Evolutionary conservation across 306 rosid species (phyloP).

Genomic region (Glycine latifolia): DNA sequence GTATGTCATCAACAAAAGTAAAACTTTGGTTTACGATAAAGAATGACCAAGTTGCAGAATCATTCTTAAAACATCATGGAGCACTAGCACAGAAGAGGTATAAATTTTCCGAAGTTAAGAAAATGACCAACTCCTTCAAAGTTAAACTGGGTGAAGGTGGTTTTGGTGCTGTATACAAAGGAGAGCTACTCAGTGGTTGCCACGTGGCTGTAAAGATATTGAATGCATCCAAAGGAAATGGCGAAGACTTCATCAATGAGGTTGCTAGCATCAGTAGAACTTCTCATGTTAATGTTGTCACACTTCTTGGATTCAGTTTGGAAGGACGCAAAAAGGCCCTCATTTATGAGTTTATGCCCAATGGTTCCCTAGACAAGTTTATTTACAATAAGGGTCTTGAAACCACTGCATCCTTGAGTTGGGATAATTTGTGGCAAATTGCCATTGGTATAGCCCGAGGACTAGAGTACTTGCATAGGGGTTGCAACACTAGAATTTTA

Average conservation of each 20-base stretch:
- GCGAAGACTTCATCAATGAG: conserved; percentile 53
- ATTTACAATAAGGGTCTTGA: conserved; percentile 7
- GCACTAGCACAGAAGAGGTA: conserved; percentile 28
- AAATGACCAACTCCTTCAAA: conserved; percentile 54
- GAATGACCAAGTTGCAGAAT: too few species aligned
- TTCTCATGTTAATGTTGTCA: conserved; percentile 49
- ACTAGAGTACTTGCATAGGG: conserved; percentile 51
- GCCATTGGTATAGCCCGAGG: conserved; percentile 53
- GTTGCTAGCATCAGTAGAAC: background rate
- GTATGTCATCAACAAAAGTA: too few species aligned
- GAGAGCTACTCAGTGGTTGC: background rate
- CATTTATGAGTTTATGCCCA: conserved; percentile 45
- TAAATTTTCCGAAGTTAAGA: conserved; percentile 43
- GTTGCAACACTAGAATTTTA: too few species aligned
- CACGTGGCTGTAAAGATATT: conserved; percentile 55
- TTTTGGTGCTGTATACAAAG: conserved; percentile 40
- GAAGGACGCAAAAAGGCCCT: conserved; percentile 41
- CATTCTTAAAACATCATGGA: too few species aligned
- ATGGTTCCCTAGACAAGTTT: conserved; percentile 62
- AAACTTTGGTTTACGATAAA: background rate
- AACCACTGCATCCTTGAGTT: conserved; percentile 37
- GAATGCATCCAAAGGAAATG: conserved; percentile 49
- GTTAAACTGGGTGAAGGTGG: conserved; percentile 61
- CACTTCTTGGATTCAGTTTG: conserved; percentile 57
- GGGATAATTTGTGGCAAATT: conserved; percentile 32